These are phyloP conservation scores for Amaranthus palmeri DNA, from an alignment of 148 eudicot species.

Conservation along the genomic window DNA sequence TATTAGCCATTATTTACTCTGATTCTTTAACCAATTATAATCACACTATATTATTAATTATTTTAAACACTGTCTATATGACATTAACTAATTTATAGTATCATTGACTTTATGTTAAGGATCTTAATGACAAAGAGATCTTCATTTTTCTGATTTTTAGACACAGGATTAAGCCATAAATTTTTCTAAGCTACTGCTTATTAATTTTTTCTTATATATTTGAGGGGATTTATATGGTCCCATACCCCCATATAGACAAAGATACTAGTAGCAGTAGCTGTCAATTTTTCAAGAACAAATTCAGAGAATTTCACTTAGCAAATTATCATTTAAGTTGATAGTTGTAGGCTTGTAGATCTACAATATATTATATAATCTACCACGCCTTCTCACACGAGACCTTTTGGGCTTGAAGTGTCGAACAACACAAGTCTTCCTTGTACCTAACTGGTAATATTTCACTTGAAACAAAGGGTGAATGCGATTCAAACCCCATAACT, in stretches of 20 bases:
- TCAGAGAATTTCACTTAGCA: slow-evolving; percentile 9
- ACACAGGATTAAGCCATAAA: neutral
- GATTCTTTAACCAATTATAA: neutral
- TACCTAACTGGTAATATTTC: no score
- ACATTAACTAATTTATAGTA: neutral
- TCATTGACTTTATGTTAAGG: slow-evolving; percentile 20
- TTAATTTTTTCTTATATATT: neutral
- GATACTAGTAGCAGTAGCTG: slow-evolving; percentile 16
- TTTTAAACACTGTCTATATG: neutral
- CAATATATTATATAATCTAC: no score
- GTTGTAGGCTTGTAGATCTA: neutral
- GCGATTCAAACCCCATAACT: no score
- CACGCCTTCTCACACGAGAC: no score
- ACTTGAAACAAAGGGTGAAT: no score
- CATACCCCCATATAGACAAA: slow-evolving; percentile 4
- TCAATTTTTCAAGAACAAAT: slow-evolving; percentile 24
- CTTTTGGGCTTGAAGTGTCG: no score
- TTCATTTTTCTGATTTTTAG: slow-evolving; percentile 2
- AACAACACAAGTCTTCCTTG: no score
- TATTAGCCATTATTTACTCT: neutral
- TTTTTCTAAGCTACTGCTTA: neutral
- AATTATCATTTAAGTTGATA: slow-evolving; percentile 4
- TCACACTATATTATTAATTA: slow-evolving; percentile 4
- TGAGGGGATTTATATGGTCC: neutral
- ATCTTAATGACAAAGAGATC: slow-evolving; percentile 19